phyloP scores from a whole-genome alignment of 140 eudicot genomes.

The Erigeron philadelphicus region DNA sequence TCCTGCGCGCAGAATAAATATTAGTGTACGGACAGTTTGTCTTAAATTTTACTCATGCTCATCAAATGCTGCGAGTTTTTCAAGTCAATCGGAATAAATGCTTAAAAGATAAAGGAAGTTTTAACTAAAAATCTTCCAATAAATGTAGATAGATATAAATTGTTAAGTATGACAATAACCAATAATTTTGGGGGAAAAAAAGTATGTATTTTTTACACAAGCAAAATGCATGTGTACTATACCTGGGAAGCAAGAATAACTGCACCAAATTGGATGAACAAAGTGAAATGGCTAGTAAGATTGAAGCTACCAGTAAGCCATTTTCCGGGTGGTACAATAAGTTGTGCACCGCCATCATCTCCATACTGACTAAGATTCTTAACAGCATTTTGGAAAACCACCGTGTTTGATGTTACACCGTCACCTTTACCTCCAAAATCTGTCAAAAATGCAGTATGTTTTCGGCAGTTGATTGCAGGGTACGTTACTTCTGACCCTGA shows the following conservation, averaged over 20 bases:
- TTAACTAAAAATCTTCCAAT: not conserved
- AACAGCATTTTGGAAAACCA: conserved; percentile 55
- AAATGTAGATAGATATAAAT: not conserved
- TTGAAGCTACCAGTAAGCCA: conserved; percentile 85
- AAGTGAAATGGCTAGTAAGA: conserved; percentile 71
- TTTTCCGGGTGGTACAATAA: conserved; percentile 70
- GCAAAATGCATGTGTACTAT: not conserved
- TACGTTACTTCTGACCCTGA: conserved; percentile 18
- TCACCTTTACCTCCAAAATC: conserved; percentile 78
- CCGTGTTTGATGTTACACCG: conserved; percentile 61
- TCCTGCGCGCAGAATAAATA: conserved; percentile 35
- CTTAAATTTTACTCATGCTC: not conserved
- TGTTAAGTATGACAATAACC: not conserved
- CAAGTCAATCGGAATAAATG: not conserved
- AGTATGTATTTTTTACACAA: not conserved
- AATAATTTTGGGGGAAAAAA: not conserved
- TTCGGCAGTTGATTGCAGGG: conserved; percentile 53
- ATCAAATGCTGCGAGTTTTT: not conserved
- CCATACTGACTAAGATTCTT: conserved; percentile 44
- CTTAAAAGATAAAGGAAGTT: too few relatives aligned
- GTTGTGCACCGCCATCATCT: conserved; percentile 60
- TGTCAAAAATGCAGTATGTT: conserved; percentile 53
- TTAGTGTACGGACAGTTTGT: not conserved
- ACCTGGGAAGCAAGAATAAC: conserved; percentile 75
- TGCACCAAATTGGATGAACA: conserved; percentile 60